Evolutionary conservation across 495 filamentous ascomycete genomes (phyloP).

Genomic region (Aspergillus bertholletiae): DNA sequence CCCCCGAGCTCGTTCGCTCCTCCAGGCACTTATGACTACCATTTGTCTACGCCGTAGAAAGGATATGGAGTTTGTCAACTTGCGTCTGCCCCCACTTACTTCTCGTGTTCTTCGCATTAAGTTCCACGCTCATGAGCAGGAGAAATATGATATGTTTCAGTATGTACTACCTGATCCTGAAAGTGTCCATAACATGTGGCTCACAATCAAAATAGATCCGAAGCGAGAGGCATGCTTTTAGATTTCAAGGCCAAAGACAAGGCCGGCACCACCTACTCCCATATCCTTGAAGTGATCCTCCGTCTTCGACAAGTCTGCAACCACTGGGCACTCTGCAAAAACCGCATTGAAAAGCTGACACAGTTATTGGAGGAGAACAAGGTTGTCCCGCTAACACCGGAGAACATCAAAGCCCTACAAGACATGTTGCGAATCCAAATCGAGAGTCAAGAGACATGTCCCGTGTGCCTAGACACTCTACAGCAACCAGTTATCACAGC

Average conservation of each 20-base stretch:
- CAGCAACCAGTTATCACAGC: constrained; percentile 79
- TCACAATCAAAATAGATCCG: constrained; percentile 43
- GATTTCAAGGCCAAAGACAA: constrained; percentile 50
- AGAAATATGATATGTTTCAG: constrained; percentile 78
- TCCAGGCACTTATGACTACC: constrained; percentile 77
- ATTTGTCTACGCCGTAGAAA: constrained; percentile 83
- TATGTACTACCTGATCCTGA: constrained; percentile 22
- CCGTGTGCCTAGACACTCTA: constrained; percentile 75
- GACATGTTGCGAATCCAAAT: constrained; percentile 75
- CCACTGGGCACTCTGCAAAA: constrained; percentile 79
- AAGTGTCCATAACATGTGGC: background rate
- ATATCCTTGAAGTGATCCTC: constrained; percentile 77
- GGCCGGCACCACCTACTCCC: constrained; percentile 52
- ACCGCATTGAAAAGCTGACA: constrained; percentile 67
- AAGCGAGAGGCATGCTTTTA: constrained; percentile 70
- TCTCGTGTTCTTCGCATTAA: constrained; percentile 78
- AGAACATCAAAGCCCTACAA: constrained; percentile 72
- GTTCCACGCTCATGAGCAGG: constrained; percentile 70
- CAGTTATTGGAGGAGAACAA: constrained; percentile 61
- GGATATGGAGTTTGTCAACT: constrained; percentile 84
- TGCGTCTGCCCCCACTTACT: constrained; percentile 72
- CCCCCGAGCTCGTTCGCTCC: constrained; percentile 55
- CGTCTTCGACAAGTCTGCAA: constrained; percentile 85
- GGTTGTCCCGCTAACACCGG: constrained; percentile 65
- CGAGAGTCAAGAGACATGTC: constrained; percentile 78